Evolutionary conservation across 495 filamentous ascomycete species (phyloP).

Genomic region (Penicillium riverlandense): DNA sequence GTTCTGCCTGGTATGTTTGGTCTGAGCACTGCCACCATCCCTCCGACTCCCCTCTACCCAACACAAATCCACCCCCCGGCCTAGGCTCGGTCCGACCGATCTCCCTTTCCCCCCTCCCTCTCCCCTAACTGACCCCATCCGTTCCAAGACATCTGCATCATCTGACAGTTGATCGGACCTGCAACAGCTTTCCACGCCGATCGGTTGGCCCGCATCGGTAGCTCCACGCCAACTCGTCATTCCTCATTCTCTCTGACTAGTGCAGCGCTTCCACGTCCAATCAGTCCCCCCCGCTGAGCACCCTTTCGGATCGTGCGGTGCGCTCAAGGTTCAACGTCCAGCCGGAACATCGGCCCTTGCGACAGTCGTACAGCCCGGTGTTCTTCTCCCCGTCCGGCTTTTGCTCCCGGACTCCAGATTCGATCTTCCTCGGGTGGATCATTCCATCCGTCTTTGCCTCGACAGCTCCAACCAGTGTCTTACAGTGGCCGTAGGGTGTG

Average conservation of each 20-base stretch:
- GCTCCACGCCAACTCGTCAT: slow-evolving; percentile 25
- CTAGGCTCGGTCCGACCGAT: slow-evolving; percentile 11
- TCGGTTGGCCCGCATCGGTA: slow-evolving; percentile 22
- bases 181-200: slow-evolving; percentile 9
- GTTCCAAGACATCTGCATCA: slow-evolving; percentile 6
- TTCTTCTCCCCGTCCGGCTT: slow-evolving; percentile 6
- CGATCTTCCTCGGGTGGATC: neutral
- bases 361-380: slow-evolving; percentile 7
- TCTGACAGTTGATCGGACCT: slow-evolving; percentile 15
- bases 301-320: slow-evolving; percentile 6
- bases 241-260: slow-evolving; percentile 10
- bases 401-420: too few relatives aligned
- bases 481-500: slow-evolving; percentile 3
- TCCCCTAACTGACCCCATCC: too few relatives aligned
- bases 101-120: neutral
- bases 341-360: slow-evolving; percentile 8
- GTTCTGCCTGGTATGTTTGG: too few relatives aligned
- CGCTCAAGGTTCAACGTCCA: slow-evolving; percentile 14
- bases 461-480: neutral
- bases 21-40: too few relatives aligned
- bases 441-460: too few relatives aligned
- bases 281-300: slow-evolving; percentile 13
- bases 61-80: neutral
- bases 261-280: slow-evolving; percentile 21
- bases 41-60: neutral